Conservation (phyloP, 2,329 filamentous ascomycete genomes). For the Botrytis fragariae region DNA sequence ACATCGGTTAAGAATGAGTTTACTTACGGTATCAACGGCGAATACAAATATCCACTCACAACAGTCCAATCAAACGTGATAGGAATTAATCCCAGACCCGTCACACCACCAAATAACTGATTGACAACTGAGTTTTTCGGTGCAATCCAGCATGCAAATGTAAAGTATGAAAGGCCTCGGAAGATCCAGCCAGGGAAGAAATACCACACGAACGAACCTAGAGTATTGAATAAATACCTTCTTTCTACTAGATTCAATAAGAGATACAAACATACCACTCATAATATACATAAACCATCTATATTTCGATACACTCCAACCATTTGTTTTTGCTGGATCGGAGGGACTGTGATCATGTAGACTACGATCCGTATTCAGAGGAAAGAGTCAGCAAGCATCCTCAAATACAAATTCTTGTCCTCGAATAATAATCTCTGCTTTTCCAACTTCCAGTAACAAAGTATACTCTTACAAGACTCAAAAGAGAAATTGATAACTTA, state of each 20-base stretch:
- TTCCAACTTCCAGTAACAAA: not conserved
- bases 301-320: conserved; percentile 49
- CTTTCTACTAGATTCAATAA: not conserved
- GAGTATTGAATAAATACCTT: not conserved
- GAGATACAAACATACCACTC: conserved; percentile 42
- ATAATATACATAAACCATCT: conserved; percentile 42
- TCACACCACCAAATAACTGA: conserved; percentile 67
- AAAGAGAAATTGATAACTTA: conserved; percentile 36
- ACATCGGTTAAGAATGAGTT: too few relatives aligned
- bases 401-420: not conserved
- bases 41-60: conserved; percentile 42
- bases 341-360: conserved; percentile 57
- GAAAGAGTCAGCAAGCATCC: not conserved
- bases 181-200: conserved; percentile 54
- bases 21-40: not conserved
- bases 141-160: conserved; percentile 68
- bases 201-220: conserved; percentile 44
- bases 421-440: not conserved
- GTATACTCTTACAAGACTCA: not conserved
- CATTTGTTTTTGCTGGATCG: conserved; percentile 46
- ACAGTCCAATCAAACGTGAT: conserved; percentile 78
- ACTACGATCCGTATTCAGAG: conserved; percentile 42
- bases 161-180: conserved; percentile 57
- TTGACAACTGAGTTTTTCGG: conserved; percentile 68
- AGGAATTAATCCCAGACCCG: conserved; percentile 65